phyloP scores from a whole-genome alignment of 1,139 yeast species.

The Scheffersomyces stambukii region DNA sequence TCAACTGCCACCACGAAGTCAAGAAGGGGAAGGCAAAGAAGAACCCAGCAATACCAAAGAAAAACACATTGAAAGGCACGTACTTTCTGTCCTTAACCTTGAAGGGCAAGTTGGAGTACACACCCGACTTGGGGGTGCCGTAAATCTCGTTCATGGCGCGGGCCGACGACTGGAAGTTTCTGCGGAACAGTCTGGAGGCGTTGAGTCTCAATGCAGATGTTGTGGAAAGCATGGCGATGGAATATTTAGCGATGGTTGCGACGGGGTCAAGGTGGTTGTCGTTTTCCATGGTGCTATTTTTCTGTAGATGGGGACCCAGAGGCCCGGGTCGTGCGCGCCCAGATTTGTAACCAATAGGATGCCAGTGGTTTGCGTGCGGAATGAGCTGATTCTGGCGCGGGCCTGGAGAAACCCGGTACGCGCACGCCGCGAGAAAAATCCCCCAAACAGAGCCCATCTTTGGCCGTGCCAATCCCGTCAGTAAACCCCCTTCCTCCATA shows the following conservation, averaged over 20 bases:
- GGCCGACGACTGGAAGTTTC: slow-evolving; percentile 39
- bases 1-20: slow-evolving; percentile 64
- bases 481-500: slow-evolving; percentile 1
- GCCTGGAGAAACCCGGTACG: slow-evolving; percentile 1
- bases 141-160: slow-evolving; percentile 31
- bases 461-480: neutral
- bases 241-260: slow-evolving; percentile 1
- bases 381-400: slow-evolving; percentile 16
- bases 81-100: slow-evolving; percentile 81
- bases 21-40: slow-evolving; percentile 63
- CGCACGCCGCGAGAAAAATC: slow-evolving; percentile 1
- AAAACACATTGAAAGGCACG: slow-evolving; percentile 77
- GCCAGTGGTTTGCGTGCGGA: slow-evolving; percentile 11
- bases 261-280: slow-evolving; percentile 1
- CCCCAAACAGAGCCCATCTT: neutral
- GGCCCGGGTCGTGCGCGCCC: slow-evolving; percentile 3
- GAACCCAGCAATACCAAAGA: slow-evolving; percentile 71
- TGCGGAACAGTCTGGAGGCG: slow-evolving; percentile 15
- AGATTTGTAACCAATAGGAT: slow-evolving; percentile 12
- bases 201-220: slow-evolving; percentile 34
- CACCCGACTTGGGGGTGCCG: slow-evolving; percentile 67
- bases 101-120: slow-evolving; percentile 90
- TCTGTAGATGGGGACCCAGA: neutral
- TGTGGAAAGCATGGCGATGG: slow-evolving; percentile 12
- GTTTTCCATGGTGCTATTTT: slow-evolving; percentile 1